A percentile compares a stretch with the other conserved stretches of the same genome.
These are phyloP conservation scores for Trichodelitschia bisporula DNA, from an alignment of 495 filamentous ascomycete species.

Conservation along the genomic window DNA sequence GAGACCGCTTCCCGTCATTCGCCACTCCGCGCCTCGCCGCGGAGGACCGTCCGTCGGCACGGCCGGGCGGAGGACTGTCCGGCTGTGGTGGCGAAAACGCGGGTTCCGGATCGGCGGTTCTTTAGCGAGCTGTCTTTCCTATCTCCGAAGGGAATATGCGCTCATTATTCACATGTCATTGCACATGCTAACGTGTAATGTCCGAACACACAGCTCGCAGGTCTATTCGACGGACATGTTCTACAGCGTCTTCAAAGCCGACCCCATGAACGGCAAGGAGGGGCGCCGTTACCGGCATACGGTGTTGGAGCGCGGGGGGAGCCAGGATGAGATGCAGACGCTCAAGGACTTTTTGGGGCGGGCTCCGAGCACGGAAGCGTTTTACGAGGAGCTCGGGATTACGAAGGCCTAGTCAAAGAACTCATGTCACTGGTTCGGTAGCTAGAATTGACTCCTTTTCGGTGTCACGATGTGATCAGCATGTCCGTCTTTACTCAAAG, in stretches of 20 bases:
- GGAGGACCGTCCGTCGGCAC: no score
- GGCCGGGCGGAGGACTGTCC: no score
- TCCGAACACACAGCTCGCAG: conserved; percentile 16
- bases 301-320: conserved; percentile 48
- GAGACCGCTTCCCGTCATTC: background rate
- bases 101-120: no score
- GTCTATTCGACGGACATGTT: conserved; percentile 67
- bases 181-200: no score
- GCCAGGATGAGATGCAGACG: conserved; percentile 49
- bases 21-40: no score
- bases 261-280: conserved; percentile 43
- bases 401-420: conserved; percentile 1
- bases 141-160: no score
- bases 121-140: no score
- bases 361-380: conserved; percentile 46
- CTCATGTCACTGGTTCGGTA: background rate
- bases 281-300: conserved; percentile 48
- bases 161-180: no score
- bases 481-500: no score
- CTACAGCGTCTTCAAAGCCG: conserved; percentile 42
- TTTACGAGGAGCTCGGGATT: conserved; percentile 47
- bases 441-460: no score
- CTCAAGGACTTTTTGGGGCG: conserved; percentile 48
- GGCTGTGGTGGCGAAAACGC: no score
- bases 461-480: no score